Evolutionary conservation across 306 rosid genomes (phyloP).

Genomic region (Trifolium pratense): DNA sequence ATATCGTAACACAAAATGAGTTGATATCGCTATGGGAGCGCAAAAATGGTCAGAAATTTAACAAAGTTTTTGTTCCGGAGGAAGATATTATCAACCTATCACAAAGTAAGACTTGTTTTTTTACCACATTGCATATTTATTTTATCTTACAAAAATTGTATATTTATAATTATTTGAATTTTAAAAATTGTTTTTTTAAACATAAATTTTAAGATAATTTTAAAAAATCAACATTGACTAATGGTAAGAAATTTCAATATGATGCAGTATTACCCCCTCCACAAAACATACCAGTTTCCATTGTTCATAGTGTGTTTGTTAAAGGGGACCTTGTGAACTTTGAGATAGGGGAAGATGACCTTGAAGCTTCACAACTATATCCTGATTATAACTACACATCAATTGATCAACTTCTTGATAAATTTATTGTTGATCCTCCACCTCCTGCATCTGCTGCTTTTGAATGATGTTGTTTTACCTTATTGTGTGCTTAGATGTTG

Average conservation of each 20-base stretch:
- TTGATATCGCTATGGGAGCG: constrained; percentile 54
- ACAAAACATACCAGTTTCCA: constrained; percentile 42
- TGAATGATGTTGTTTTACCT: constrained; percentile 13
- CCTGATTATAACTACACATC: constrained; percentile 43
- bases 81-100: constrained; percentile 45
- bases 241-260: not conserved
- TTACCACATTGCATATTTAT: not conserved
- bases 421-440: constrained; percentile 47
- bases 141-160: no score
- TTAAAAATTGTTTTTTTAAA: no score
- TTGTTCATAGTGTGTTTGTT: constrained; percentile 47
- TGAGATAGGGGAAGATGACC: constrained; percentile 40
- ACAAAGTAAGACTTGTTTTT: constrained; percentile 39
- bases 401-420: constrained; percentile 50
- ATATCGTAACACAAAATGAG: constrained; percentile 49
- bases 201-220: no score
- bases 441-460: constrained; percentile 48
- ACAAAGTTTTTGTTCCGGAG: constrained; percentile 9
- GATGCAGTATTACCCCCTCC: constrained; percentile 51
- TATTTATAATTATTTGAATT: no score
- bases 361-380: constrained; percentile 51
- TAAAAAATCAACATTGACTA: no score
- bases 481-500: not conserved
- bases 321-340: constrained; percentile 44
- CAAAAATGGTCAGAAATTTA: constrained; percentile 36